Base-by-base conservation (phyloP, 768 basidiomycete genomes). In the Xanthoconium stramineum region DNA sequence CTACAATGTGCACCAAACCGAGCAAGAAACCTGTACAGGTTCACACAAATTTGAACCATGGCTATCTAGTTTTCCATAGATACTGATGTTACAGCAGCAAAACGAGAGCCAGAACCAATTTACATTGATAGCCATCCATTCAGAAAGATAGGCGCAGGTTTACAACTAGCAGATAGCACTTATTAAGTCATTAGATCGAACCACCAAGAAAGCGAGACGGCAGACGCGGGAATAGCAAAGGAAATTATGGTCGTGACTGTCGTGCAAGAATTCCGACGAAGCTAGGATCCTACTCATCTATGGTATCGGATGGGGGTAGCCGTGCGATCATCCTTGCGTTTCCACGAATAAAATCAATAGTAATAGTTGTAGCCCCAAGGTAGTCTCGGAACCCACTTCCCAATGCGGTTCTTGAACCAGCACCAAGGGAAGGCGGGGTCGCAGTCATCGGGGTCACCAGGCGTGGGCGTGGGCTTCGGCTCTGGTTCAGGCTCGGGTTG, bases 381-480 rank as follows among this genome's bases (percentile, higher is more conserved):
- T 8, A 64, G 40, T n/a, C 58, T 52, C 63, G 64, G 45, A 63
- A 59, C 42, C 62, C 64, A 67, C 51, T 55, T 56, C 14, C 58
- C 59, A 3, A 53, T 3, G 5, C 58, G 58, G 20, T 55, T n/a
- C 52, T 62, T 62, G 46, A 54, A 38, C 63, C 63, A 70, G 56
- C 69, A 70, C 61, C 56, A 67, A 6, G 69, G 65, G 7, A 61
- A 49, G 1, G 30, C 2, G n/a, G 29, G 17, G 20, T 58, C 52
- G 15, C 69, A 70, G 36, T 71, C 71, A 15, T 69, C 73, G 14
- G 74, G 75, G 30, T 72, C 59, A 42, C 69, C 72, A 4, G 76
- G 76, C 8, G 54, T 65, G 0, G 72, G 70, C 44, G 53, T 59
- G 5, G 75, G 75, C 11, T 54, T 58, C 2, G 75, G 75, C 9